Evolutionary conservation across 2,329 filamentous ascomycete species (phyloP).

Genomic region (Talaromyces sp.): DNA sequence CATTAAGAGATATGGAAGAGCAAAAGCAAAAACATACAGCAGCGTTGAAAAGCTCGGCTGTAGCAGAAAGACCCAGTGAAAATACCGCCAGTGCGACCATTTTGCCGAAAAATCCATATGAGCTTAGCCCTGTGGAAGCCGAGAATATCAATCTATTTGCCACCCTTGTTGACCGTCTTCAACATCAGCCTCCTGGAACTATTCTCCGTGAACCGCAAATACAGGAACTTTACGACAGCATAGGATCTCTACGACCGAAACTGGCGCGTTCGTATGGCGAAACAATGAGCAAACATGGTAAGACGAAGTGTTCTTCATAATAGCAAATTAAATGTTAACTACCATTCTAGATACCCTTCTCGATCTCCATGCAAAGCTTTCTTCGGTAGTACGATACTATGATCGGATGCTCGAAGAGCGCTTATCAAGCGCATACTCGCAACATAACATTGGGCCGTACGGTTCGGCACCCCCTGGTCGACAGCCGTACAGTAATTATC

Average conservation of each 20-base stretch:
- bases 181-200: constrained; percentile 91
- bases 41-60: constrained; percentile 72
- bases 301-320: constrained; percentile 23
- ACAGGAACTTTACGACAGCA: constrained; percentile 95
- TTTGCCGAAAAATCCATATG: constrained; percentile 85
- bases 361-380: constrained; percentile 90
- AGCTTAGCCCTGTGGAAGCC: constrained; percentile 85
- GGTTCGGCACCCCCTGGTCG: constrained; percentile 38
- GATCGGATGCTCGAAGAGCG: constrained; percentile 97
- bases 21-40: constrained; percentile 89
- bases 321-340: neutral
- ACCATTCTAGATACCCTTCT: constrained; percentile 66
- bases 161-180: constrained; percentile 86
- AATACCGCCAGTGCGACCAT: constrained; percentile 44
- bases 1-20: constrained; percentile 93
- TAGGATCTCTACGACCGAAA: constrained; percentile 87
- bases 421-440: constrained; percentile 84
- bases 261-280: constrained; percentile 93
- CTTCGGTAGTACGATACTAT: constrained; percentile 94
- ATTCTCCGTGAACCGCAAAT: constrained; percentile 97
- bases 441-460: constrained; percentile 67
- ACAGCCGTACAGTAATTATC: constrained; percentile 61
- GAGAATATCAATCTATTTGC: constrained; percentile 97
- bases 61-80: constrained; percentile 45
- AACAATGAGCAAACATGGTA: constrained; percentile 99